Base-by-base conservation (phyloP, 257 asterid genomes). In the Paulownia fortunei region DNA sequence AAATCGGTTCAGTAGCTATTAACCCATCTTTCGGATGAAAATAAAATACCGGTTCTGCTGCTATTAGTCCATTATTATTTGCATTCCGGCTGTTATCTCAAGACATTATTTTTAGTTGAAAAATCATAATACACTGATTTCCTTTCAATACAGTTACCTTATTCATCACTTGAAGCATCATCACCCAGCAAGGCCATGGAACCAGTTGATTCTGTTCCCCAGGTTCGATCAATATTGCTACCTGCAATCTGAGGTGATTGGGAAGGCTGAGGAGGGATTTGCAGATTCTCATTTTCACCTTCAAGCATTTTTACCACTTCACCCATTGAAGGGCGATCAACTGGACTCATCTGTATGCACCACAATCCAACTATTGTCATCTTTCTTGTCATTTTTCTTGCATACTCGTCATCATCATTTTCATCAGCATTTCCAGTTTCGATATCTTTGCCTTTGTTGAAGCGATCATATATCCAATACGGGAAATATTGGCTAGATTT, bases 301-400 rank as follows among this genome's bases (percentile, higher is more conserved):
- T 85, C 86, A 18, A 82, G 83, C 89, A 80, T 85, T 64, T 82
- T 86, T 4, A 77, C 23, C 4, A 73, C 81, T 69, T n/a, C n/a
- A n/a, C n/a, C n/a, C n/a, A n/a, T n/a, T n/a, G n/a, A n/a, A n/a
- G n/a, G n/a, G n/a, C n/a, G n/a, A n/a, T n/a, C n/a, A n/a, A n/a
- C n/a, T n/a, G n/a, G n/a, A n/a, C n/a, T n/a, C n/a, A n/a, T n/a
- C n/a, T n/a, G n/a, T n/a, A n/a, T n/a, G n/a, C n/a, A n/a, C n/a
- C n/a, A n/a, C n/a, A n/a, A n/a, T n/a, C n/a, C n/a, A n/a, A n/a
- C n/a, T n/a, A n/a, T n/a, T n/a, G n/a, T n/a, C n/a, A n/a, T n/a
- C n/a, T n/a, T n/a, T n/a, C n/a, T n/a, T n/a, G n/a, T n/a, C n/a
- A n/a, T n/a, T n/a, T n/a, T 39, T 26, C 21, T 15, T 8, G 15